Percentiles rank a stretch among this genome's conserved stretches.
Conservation (phyloP, 2,329 filamentous ascomycete species). For the Pseudogymnoascus verrucosus region DNA sequence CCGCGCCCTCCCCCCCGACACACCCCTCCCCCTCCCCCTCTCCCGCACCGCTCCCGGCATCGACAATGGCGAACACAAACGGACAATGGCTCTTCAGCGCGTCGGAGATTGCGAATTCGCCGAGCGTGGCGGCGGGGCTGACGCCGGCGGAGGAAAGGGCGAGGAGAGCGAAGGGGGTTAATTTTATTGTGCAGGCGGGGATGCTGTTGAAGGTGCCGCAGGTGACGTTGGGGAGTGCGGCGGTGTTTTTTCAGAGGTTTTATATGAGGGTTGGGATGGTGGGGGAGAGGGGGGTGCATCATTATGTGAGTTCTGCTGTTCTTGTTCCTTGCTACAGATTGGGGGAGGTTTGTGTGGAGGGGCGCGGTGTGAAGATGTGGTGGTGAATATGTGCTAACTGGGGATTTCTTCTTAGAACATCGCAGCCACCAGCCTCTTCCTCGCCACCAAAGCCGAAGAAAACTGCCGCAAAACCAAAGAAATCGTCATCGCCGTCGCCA, state of each 20-base stretch:
- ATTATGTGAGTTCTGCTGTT: constrained; percentile 82
- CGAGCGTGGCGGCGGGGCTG: constrained; percentile 78
- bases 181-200: constrained; percentile 92
- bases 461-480: constrained; percentile 95
- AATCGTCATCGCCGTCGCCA: constrained; percentile 85
- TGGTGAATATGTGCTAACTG: constrained; percentile 1
- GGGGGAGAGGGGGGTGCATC: constrained; percentile 67
- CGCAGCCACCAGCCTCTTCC: constrained; percentile 82
- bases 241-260: constrained; percentile 92
- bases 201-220: constrained; percentile 89
- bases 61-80: constrained; percentile 14
- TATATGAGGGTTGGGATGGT: constrained; percentile 85
- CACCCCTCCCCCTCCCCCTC: constrained; percentile 6
- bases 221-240: constrained; percentile 83
- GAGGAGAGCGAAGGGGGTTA: constrained; percentile 81
- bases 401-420: constrained; percentile 51
- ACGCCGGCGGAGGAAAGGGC: constrained; percentile 67
- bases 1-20: not conserved
- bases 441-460: constrained; percentile 96
- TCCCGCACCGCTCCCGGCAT: constrained; percentile 26
- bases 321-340: no score
- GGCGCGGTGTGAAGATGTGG: not conserved
- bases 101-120: constrained; percentile 73
- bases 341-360: no score
- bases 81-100: constrained; percentile 82